Evolutionary conservation across 2,329 filamentous ascomycete species (phyloP), one percentile per base, ranked within the genome.

Genomic region (Cercospora sojina): DNA sequence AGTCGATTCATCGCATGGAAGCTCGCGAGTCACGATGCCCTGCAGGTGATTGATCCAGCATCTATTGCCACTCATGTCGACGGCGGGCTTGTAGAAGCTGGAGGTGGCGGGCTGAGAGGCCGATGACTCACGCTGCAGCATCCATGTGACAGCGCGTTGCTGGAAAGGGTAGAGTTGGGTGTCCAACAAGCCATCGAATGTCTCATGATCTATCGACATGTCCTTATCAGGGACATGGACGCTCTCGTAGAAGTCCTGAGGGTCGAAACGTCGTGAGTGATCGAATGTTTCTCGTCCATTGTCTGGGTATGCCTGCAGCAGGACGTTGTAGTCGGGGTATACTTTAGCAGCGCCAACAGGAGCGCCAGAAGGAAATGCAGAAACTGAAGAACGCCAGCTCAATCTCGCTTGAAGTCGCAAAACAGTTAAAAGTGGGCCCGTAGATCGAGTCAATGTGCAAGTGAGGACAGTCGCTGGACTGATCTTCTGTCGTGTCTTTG

Each of bases 151-250:
- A 1, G 90, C 86, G 66, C 90, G 82, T 64, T 86, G 86, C 76
- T 93, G 91, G 67, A 92, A 93, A 0, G 90, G 90, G 74, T 88
- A 93, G 0, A 93, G 78, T 0, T 78, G 71, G 16, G 66, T 75
- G 5, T 75, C 71, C 1, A 78, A 70, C 3, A 76, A 63, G 23
- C 68, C 65, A 6, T 71, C 58, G 23, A 69, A 66, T 2, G 35
- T 35, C 8, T 59, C 9, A 1, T 69, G 64, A 5, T 68, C 59
- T 1, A 62, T 53, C 7, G 62, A 58, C 7, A 72, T 13, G 18
- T 83, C 53, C 79, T 79, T 59, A 84, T 80, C 27, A 1, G 91
- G 88, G 1, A 88, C 83, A 73, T 88, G 85, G 1, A 90, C 88
- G 16, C 87, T 86, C 61, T 90, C 84, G 72, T 93, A 93, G 74